Base-by-base conservation (phyloP, 495 filamentous ascomycete species). In the Lichenothelia convexa region DNA sequence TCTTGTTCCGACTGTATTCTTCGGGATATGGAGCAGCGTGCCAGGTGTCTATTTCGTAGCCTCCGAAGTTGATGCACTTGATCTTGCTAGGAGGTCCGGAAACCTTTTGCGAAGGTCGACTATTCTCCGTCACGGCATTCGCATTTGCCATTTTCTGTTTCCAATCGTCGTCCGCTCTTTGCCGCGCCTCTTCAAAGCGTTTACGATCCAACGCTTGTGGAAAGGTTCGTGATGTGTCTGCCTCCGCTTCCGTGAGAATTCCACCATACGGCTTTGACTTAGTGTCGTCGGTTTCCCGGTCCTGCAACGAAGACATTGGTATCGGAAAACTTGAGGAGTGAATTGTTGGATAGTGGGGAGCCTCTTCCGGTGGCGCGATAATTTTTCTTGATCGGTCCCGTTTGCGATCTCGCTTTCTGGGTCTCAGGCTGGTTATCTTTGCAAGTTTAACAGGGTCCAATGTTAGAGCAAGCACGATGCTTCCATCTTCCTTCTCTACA, bases 21-120 rank as follows among this genome's bases (percentile, higher is more conserved):
- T 94, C 89, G 0, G 89, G 89, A 49, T 97, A 97, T 15, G 89
- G 89, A 18, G 89, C 87, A n/a, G 91, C 85, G 57, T 97, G 94
- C 89, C 89, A 95, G 17, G 86, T 95, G 56, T 97, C 91, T 47
- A 97, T 95, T 51, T 95, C 87, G 58, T 78, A 89, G 27, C 81
- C 81, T 19, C 91, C 89, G 58, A 97, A 95, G 41, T 92, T 86
- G 61, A 97, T 93, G 58, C 86, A 93, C 51, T 95, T 89, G 55
- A 97, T 94, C 55, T 93, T 86, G 48, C 85, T 93, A 2, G 85
- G 79, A 3, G 83, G 80, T 0, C 80, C 84, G 7, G 83, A 77
- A 1, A 76, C 67, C 51, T 92, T 93, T 38, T 66, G 61, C n/a
- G 60, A 58, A 13, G 62, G 56, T 20, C 62, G 61, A 6, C 61